Evolutionary conservation across 441 rosid genomes (phyloP), one percentile per base, ranked within the genome.

Genomic region (Gossypium laxum): DNA sequence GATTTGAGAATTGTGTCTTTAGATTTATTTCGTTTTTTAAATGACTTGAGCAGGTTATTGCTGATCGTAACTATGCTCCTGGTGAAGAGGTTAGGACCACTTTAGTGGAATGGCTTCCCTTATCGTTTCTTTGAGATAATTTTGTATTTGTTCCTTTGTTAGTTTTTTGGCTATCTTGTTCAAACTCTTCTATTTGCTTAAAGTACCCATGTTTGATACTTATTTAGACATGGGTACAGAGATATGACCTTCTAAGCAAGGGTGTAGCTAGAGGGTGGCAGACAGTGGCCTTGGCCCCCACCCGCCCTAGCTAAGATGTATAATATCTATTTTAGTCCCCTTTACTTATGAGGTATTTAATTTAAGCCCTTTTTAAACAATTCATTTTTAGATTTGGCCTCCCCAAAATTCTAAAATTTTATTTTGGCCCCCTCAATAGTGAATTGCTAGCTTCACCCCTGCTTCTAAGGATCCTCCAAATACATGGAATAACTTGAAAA

Each of bases 1-100:
- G 56, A 14, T 45, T 19, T 43, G 54, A 34, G 19, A 41, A 18
- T 15, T 24, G 4, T 48, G 14, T 77, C 12, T 22, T 19, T 55
- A 50, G 11, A 21, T 24, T 66, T 52, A 6, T 47, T 70, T 67
- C 1, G 43, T 32, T 50, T 68, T 24, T 34, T 62, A 65, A 71
- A 75, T 79, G 50, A 67, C 66, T 51, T 68, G 67, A 76, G 80
- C 86, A 92, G 98, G 92, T 88, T 66, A 75, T 77, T 79, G 87
- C 97, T 58, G 96, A 89, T 79, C 83, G 86, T 64, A 58, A 85
- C 80, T 93, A 82, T 82, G 78, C 85, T 78, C 85, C 90, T 60
- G 84, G 87, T 57, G 92, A 91, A 52, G 92, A 93, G 97, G 97
- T 93, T 41, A 60, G 82, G 34, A 48, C 69, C 67, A 65, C 41